phyloP scores from a whole-genome alignment of 2,329 filamentous ascomycete genomes.

The Coniochaeta sp. region DNA sequence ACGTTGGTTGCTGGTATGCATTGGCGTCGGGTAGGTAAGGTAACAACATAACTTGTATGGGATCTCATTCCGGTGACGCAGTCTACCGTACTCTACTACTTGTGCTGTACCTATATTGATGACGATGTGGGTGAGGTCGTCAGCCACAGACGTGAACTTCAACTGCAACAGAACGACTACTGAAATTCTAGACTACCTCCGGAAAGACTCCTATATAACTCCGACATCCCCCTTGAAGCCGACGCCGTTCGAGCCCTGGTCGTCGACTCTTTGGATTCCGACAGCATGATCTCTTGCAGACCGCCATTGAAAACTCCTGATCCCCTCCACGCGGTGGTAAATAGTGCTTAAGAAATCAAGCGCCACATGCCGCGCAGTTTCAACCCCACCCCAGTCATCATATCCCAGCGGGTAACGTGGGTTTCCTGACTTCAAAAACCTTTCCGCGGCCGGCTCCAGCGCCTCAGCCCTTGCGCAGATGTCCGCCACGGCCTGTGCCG shows the following conservation, averaged over 20 bases:
- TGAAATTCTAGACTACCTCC: background rate
- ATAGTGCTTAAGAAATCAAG: background rate
- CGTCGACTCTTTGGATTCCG: too few species aligned
- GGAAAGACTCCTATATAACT: background rate
- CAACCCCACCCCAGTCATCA: background rate
- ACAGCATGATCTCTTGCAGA: background rate
- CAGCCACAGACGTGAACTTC: background rate
- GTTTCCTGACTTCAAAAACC: background rate
- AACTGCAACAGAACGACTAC: too few species aligned
- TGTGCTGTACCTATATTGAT: background rate
- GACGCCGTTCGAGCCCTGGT: too few species aligned
- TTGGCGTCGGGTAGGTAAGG: background rate
- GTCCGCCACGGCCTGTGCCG: background rate
- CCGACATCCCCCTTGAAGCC: background rate
- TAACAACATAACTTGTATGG: background rate
- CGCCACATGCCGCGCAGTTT: background rate
- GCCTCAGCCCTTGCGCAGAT: background rate
- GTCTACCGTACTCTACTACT: background rate
- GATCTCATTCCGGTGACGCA: background rate
- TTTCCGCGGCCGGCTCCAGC: background rate
- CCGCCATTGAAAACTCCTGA: background rate
- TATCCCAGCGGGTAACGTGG: background rate
- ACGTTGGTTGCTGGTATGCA: background rate
- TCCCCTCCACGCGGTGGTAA: background rate
- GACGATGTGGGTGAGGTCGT: background rate